phyloP scores from a whole-genome alignment of 1,139 yeast species.

The Kodamaea fungicola region DNA sequence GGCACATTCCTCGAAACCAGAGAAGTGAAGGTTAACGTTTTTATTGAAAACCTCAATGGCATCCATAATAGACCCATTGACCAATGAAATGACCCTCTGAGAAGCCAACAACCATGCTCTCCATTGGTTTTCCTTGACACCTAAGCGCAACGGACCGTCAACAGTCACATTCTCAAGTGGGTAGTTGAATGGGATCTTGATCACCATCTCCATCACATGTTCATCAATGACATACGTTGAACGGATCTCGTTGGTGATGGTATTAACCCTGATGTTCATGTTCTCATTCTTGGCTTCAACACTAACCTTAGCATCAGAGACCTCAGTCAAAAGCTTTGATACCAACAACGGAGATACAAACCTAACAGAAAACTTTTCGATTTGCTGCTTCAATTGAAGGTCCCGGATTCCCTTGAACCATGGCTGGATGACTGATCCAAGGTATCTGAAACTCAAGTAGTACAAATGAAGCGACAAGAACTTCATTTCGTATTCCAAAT shows the following conservation, averaged over 20 bases:
- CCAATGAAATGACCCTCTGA: constrained; percentile 69
- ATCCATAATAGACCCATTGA: constrained; percentile 78
- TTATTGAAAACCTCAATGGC: constrained; percentile 78
- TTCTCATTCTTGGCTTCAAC: constrained; percentile 50
- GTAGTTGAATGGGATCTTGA: constrained; percentile 65
- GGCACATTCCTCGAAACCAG: constrained; percentile 95
- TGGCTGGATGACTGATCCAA: constrained; percentile 64
- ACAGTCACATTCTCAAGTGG: constrained; percentile 75
- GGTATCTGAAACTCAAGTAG: constrained; percentile 52
- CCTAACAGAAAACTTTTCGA: constrained; percentile 61
- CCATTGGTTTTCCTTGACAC: constrained; percentile 92
- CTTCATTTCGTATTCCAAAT: constrained; percentile 23
- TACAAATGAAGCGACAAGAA: constrained; percentile 51
- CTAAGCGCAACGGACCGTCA: constrained; percentile 76
- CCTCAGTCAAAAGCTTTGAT: constrained; percentile 53
- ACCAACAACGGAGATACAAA: constrained; percentile 66
- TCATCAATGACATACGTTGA: constrained; percentile 82
- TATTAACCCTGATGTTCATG: constrained; percentile 60
- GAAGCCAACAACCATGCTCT: constrained; percentile 93
- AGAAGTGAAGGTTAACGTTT: constrained; percentile 78
- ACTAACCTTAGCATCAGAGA: constrained; percentile 37
- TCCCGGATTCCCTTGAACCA: constrained; percentile 71
- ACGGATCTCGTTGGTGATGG: constrained; percentile 63
- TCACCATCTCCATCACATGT: constrained; percentile 77
- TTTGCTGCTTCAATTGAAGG: constrained; percentile 49